Evolutionary conservation across 2,329 filamentous ascomycete species (phyloP).

Genomic region (Aschersonia sp.): DNA sequence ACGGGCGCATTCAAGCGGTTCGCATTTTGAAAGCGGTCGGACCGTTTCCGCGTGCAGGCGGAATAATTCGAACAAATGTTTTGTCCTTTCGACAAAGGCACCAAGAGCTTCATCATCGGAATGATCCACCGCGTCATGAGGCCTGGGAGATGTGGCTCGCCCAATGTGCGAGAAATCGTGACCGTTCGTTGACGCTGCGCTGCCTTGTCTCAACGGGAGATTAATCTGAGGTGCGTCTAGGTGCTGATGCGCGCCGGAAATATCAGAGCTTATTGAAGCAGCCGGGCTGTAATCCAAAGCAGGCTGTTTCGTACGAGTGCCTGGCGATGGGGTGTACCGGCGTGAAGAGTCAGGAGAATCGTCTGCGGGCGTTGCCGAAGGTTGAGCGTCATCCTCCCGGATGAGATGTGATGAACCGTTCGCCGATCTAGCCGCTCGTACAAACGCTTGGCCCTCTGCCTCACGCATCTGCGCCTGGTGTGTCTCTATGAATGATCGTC

Average conservation of each 20-base stretch:
- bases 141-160: conserved; percentile 19
- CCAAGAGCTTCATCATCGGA: conserved; percentile 51
- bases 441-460: conserved; percentile 44
- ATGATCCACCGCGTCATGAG: conserved; percentile 26
- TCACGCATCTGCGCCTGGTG: conserved; percentile 46
- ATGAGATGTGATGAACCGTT: conserved; percentile 18
- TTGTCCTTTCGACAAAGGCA: conserved; percentile 56
- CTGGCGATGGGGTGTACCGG: conserved; percentile 13
- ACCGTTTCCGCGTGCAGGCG: conserved; percentile 61
- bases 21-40: conserved; percentile 47
- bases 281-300: conserved; percentile 26
- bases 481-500: conserved; percentile 42
- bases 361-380: conserved; percentile 6
- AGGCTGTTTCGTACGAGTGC: conserved; percentile 10
- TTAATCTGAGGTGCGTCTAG: conserved; percentile 5
- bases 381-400: conserved; percentile 14
- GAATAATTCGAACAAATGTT: conserved; percentile 64
- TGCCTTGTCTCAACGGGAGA: conserved; percentile 10
- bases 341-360: conserved; percentile 13
- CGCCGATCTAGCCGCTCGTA: conserved; percentile 27
- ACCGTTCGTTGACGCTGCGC: conserved; percentile 12
- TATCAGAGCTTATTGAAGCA: conserved; percentile 19
- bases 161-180: conserved; percentile 7
- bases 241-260: conserved; percentile 14
- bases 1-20: conserved; percentile 53